Evolutionary conservation across 139 green algal genomes (phyloP), one percentile per base, ranked within the genome.

Genomic region (Edaphochlamys debaryana): DNA sequence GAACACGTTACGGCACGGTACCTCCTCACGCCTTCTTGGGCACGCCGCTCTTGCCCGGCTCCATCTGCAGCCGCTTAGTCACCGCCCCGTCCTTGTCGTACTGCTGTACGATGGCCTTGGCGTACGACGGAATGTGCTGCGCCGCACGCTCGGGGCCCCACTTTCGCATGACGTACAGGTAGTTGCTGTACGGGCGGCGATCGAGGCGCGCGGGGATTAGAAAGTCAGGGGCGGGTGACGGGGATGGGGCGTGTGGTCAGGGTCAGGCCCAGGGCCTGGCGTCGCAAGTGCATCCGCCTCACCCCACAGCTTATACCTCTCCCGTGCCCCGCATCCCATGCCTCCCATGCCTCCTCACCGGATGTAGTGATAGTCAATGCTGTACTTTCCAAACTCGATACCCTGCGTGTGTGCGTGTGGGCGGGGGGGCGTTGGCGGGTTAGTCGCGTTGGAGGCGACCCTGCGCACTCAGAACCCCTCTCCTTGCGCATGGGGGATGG

Each of bases 311-410:
- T 19, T 7, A 64, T n/a, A n/a, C n/a, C n/a, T n/a, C n/a, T n/a
- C n/a, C n/a, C n/a, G n/a, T n/a, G n/a, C n/a, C n/a, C n/a, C n/a
- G n/a, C n/a, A n/a, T n/a, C n/a, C n/a, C n/a, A n/a, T n/a, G n/a
- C n/a, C n/a, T n/a, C n/a, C n/a, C n/a, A n/a, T n/a, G n/a, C n/a
- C n/a, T 40, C 3, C 50, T 27, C 4, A 81, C 75, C 98, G 91
- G 50, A 98, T 95, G 87, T 94, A 96, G 89, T 99, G 97, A 80
- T 99, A 99, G 79, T 99, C 97, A 8, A 99, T 91, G 41, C 82
- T 95, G 88, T 99, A 99, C 85, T 93, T 92, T 2, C 89, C 98
- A 92, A 99, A 99, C 88, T 99, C 97, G 23, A 99, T 81, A 1
- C 98, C 98, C 80, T 97, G 67, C 50, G 62, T 29, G 30, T 27